phyloP scores from a whole-genome alignment of 176 grass and related monocot genomes.

The Ensete ventricosum region DNA sequence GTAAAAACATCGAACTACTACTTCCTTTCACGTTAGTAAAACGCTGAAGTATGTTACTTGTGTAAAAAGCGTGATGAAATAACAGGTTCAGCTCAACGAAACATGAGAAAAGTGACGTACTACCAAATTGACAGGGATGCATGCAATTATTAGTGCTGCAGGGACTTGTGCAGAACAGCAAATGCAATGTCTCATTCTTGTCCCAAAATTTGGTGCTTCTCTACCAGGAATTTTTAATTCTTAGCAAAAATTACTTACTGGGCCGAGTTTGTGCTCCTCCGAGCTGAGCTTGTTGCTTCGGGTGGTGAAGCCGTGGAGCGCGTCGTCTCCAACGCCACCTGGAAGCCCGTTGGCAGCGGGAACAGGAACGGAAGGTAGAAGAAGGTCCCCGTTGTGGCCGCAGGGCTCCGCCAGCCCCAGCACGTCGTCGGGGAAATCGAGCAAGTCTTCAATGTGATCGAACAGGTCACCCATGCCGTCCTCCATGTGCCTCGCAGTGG shows the following conservation, averaged over 20 bases:
- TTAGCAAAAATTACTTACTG: conserved; percentile 32
- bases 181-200: background rate
- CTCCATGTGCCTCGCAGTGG: background rate
- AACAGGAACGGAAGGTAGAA: conserved; percentile 3
- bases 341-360: background rate
- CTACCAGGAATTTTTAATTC: background rate
- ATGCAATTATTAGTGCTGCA: background rate
- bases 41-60: background rate
- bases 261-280: conserved; percentile 28
- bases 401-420: conserved; percentile 48
- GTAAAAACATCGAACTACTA: too few species aligned
- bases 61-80: background rate
- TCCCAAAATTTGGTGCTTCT: background rate
- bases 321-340: conserved; percentile 7
- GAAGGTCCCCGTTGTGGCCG: conserved; percentile 5
- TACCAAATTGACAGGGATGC: background rate
- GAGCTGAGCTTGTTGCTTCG: background rate
- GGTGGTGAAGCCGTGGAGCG: conserved; percentile 16
- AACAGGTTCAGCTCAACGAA: background rate
- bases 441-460: conserved; percentile 94
- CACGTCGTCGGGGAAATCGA: conserved; percentile 69
- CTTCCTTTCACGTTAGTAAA: too few species aligned
- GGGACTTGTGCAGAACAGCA: too few species aligned
- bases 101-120: background rate
- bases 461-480: conserved; percentile 46